Evolutionary conservation across 371 early-diverging fungal species (phyloP).

Genomic region (Haplosporangium sp.): DNA sequence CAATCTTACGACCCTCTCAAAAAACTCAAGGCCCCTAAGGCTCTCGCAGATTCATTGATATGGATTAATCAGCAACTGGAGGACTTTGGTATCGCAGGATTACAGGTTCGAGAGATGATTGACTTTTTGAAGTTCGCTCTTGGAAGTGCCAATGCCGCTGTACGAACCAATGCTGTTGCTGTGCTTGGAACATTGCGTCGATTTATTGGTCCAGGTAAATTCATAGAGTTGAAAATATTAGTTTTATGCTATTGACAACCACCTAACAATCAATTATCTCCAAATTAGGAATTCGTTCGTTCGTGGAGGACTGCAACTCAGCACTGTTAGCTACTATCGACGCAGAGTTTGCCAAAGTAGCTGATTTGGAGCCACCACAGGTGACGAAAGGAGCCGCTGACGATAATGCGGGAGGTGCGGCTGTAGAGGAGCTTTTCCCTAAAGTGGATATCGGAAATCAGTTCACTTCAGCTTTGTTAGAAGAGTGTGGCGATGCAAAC

Average conservation of each 20-base stretch:
- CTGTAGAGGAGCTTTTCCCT: conserved; percentile 88
- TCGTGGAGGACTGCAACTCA: conserved; percentile 90
- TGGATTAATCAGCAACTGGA: conserved; percentile 86
- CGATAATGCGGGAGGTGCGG: conserved; percentile 28
- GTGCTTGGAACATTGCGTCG: conserved; percentile 85
- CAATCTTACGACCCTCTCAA: conserved; percentile 82
- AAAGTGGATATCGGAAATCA: conserved; percentile 82
- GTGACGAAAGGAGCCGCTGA: conserved; percentile 68
- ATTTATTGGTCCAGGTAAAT: conserved; percentile 84
- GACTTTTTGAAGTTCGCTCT: conserved; percentile 85
- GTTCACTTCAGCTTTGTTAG: conserved; percentile 59
- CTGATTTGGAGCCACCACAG: conserved; percentile 79
- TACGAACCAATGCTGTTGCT: conserved; percentile 82
- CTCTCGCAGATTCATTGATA: conserved; percentile 82
- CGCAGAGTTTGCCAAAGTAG: conserved; percentile 92
- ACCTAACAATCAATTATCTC: not conserved
- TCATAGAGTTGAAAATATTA: not conserved
- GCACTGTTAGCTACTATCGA: conserved; percentile 85
- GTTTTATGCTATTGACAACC: not conserved
- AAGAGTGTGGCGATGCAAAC: conserved; percentile 82
- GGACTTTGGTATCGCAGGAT: conserved; percentile 89
- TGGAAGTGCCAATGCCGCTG: conserved; percentile 85
- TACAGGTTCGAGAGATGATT: conserved; percentile 83
- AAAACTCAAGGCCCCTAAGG: conserved; percentile 91
- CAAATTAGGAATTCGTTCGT: conserved; percentile 62